These are phyloP conservation scores for Sicyos baderoa DNA, from an alignment of 306 rosid genomes.

Conservation along the genomic window DNA sequence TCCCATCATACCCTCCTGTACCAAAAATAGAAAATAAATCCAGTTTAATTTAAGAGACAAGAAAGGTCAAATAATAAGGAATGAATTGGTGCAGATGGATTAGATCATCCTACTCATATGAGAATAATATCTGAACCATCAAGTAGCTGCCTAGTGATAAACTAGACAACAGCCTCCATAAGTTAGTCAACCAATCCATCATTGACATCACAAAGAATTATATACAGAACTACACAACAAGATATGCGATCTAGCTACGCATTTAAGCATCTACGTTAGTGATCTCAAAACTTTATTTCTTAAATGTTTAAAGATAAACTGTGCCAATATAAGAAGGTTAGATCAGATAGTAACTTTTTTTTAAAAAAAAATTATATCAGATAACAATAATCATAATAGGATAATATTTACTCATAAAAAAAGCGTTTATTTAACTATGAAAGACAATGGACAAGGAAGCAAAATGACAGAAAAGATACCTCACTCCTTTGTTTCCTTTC, in stretches of 20 bases:
- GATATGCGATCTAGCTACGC: background rate
- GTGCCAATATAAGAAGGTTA: background rate
- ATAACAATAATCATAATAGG: background rate
- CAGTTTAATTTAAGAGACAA: background rate
- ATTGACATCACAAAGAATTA: background rate
- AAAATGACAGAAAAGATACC: conserved; percentile 33
- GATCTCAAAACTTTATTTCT: background rate
- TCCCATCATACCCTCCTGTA: conserved; percentile 60
- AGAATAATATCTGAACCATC: background rate
- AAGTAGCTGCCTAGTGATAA: conserved; percentile 7
- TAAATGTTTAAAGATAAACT: background rate
- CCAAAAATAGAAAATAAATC: background rate
- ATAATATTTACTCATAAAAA: background rate
- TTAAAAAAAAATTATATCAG: too few relatives aligned
- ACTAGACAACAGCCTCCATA: background rate
- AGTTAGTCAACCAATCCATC: background rate
- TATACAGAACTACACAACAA: background rate
- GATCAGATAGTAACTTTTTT: background rate
- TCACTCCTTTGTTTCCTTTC: conserved; percentile 91
- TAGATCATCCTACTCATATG: background rate
- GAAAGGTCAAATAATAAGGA: background rate
- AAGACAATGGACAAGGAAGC: background rate
- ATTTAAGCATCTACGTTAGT: background rate
- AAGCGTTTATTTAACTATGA: background rate
- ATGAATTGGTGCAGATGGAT: background rate